Base-by-base conservation (phyloP, 148 eudicot genomes). In the Agrostemma githago region DNA sequence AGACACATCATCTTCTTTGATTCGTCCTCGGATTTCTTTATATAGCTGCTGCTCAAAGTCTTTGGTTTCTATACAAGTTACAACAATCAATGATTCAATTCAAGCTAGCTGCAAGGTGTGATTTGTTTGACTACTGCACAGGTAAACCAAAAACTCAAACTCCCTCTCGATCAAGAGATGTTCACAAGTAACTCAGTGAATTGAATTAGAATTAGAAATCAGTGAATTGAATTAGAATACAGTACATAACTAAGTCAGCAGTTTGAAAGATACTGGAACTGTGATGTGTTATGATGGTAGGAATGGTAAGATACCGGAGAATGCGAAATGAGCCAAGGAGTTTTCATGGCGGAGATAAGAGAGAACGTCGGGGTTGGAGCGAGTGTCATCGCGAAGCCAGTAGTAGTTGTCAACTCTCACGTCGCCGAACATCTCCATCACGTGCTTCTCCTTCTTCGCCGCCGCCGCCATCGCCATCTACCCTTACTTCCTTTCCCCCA, bases 381-480 rank as follows among this genome's bases (percentile, higher is more conserved):
- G 88, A 62, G 97, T 84, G 78, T 94, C 97, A 41, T 91, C 98
- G 4, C 97, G 86, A 8, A 94, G 85, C 98, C 97, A 94, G 84
- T 91, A 94, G 78, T 91, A 94, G 72, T 88, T 57, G 56, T 94
- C 98, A 42, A 84, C 79, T 61, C 98, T 87, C 1, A 86, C 82
- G 72, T 94, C 98, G 20, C 93, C 93, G 76, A 94, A 94, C 91
- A 87, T 61, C 84, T 87, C 93, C 85, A 94, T 82, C 34, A 82
- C 85, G 68, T 89, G 86, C 62, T 74, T 84, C 82, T 84, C 84
- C 68, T 87, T 93, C 79, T 87, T 89, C 15, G 97, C 91, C 58
- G 71, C 71, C 20, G 98, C 93, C 15, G 86, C 84, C 26, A 70
- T 3, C 51, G 6, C 63, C 79, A 46, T 46, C n/a, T n/a, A n/a